phyloP scores from a whole-genome alignment of 2,329 filamentous ascomycete genomes.

The Domatiomyces globalis region DNA sequence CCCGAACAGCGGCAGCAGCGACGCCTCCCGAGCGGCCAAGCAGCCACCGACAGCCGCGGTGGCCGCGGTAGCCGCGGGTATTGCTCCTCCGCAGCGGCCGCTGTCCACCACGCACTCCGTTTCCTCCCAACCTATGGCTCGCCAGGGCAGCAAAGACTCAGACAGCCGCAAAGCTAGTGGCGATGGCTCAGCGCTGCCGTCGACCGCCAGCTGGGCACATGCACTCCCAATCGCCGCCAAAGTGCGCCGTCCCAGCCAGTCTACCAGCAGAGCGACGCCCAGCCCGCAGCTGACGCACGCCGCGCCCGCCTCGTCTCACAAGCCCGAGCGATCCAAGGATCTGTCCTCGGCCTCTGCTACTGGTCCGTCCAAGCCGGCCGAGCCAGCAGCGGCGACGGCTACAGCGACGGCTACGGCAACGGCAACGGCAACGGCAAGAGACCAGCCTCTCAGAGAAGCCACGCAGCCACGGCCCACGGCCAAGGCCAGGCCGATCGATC shows the following conservation, averaged over 20 bases:
- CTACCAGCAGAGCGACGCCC: slow-evolving; percentile 65
- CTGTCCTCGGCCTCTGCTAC: neutral
- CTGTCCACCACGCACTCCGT: slow-evolving; percentile 32
- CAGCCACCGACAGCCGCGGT: slow-evolving; percentile 20
- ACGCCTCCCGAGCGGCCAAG: slow-evolving; percentile 19
- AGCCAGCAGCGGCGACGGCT: neutral
- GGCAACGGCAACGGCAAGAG: slow-evolving; percentile 18
- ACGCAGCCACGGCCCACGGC: slow-evolving; percentile 17
- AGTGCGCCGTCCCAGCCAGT: slow-evolving; percentile 56
- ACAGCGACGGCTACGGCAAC: slow-evolving; percentile 22
- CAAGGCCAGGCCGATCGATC: slow-evolving; percentile 16
- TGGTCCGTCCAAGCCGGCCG: neutral
- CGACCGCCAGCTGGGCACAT: slow-evolving; percentile 84
- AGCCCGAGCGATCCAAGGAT: slow-evolving; percentile 2
- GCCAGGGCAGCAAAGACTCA: slow-evolving; percentile 60
- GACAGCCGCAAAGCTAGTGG: slow-evolving; percentile 46
- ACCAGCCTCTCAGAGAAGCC: neutral
- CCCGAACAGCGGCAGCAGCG: slow-evolving; percentile 20
- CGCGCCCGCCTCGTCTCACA: slow-evolving; percentile 23
- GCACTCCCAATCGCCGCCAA: slow-evolving; percentile 49
- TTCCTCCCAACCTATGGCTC: slow-evolving; percentile 48
- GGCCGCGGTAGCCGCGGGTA: too few relatives aligned
- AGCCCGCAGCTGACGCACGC: slow-evolving; percentile 54
- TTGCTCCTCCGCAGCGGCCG: slow-evolving; percentile 24
- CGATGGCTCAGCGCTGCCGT: slow-evolving; percentile 80